A percentile compares a stretch with the other conserved stretches of the same genome.
Evolutionary conservation across 1,284 basidiomycete species (phyloP).

Genomic region (Puccinia polysora): DNA sequence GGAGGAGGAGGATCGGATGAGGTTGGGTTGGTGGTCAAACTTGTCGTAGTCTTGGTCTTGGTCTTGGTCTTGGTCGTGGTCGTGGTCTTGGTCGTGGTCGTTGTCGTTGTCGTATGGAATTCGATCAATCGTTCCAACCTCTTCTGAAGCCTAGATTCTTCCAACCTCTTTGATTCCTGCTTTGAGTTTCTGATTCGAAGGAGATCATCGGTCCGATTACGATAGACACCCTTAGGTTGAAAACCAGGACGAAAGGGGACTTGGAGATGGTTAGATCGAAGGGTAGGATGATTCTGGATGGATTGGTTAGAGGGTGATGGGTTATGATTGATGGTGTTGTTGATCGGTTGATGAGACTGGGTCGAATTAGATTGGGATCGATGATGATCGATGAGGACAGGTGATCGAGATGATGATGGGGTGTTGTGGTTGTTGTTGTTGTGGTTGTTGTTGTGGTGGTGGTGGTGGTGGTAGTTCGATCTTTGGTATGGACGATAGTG

Average conservation of each 20-base stretch:
- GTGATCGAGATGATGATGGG: no score
- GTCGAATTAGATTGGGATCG: no score
- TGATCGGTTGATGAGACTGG: no score
- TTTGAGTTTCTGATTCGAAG: constrained; percentile 58
- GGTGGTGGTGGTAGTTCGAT: no score
- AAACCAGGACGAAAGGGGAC: constrained; percentile 2
- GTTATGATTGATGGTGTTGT: no score
- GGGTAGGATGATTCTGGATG: background rate
- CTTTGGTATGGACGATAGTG: no score
- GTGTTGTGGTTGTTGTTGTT: no score
- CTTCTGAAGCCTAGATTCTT: constrained; percentile 35
- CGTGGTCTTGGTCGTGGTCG: background rate
- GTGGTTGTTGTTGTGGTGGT: no score
- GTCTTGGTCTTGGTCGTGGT: no score
- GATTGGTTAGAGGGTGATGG: background rate
- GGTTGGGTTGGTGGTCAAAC: background rate
- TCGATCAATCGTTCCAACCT: constrained; percentile 32
- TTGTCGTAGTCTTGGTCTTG: background rate
- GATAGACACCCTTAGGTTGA: constrained; percentile 69
- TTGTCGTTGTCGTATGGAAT: background rate
- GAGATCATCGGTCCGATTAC: constrained; percentile 73
- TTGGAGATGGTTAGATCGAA: background rate
- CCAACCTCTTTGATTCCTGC: constrained; percentile 34
- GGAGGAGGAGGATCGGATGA: background rate
- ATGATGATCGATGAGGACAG: no score